phyloP scores from a whole-genome alignment of 192 early-diverging fungal species.

The Lobulomyces angularis region DNA sequence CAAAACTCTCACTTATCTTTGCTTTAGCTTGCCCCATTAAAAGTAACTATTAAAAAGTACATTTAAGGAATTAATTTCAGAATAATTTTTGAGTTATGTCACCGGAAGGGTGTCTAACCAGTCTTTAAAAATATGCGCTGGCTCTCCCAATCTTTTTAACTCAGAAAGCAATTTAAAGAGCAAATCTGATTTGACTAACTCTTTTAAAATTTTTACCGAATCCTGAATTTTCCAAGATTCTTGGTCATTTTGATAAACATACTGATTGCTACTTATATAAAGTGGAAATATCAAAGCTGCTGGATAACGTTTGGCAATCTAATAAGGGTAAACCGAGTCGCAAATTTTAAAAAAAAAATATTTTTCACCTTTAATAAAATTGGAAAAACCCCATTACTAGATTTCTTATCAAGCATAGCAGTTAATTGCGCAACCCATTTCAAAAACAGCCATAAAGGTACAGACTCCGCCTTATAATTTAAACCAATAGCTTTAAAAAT shows the following conservation, averaged over 20 bases:
- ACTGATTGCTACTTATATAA: conserved; percentile 59
- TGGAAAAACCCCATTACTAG: conserved; percentile 34
- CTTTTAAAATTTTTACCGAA: conserved; percentile 20
- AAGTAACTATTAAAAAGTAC: no score
- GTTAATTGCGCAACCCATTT: conserved; percentile 67
- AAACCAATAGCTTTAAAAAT: not conserved
- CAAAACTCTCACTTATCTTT: no score
- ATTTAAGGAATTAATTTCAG: no score
- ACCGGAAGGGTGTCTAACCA: conserved; percentile 42
- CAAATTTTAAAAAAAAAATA: conserved; percentile 5
- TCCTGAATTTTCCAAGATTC: conserved; percentile 15
- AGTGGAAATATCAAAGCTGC: conserved; percentile 56
- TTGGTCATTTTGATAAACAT: conserved; percentile 24
- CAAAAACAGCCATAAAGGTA: conserved; percentile 55
- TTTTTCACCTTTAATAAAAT: conserved; percentile 25
- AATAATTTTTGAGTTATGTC: no score
- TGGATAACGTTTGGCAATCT: conserved; percentile 53
- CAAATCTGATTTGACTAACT: conserved; percentile 25
- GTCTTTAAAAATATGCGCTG: conserved; percentile 56
- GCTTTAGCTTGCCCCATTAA: no score
- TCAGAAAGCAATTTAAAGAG: conserved; percentile 50
- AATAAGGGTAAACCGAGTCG: not conserved
- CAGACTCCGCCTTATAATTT: conserved; percentile 14
- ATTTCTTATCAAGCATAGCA: conserved; percentile 49
- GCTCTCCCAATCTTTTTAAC: conserved; percentile 51